Percentiles rank a stretch among this genome's conserved stretches.
phyloP scores from a whole-genome alignment of 2,329 filamentous ascomycete species.

The Fusarium sp. region DNA sequence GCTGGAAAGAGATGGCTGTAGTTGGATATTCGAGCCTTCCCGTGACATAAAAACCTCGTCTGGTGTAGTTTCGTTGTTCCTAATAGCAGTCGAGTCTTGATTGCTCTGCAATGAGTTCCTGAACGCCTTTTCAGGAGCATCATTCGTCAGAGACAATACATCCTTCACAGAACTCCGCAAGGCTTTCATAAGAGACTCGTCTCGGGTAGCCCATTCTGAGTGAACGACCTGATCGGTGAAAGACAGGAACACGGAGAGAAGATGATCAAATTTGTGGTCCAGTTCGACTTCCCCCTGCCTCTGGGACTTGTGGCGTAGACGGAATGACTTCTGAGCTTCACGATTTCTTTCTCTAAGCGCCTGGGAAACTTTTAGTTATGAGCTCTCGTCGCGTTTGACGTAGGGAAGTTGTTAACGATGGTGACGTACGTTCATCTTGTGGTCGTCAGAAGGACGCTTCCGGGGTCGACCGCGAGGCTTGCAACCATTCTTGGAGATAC shows the following conservation, averaged over 20 bases:
- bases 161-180: neutral
- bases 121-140: neutral
- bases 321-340: neutral
- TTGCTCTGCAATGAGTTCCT: neutral
- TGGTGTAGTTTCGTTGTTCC: neutral
- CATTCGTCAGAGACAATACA: neutral
- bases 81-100: fast-evolving
- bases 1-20: neutral
- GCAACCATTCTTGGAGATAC: neutral
- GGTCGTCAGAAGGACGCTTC: neutral
- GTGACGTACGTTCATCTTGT: neutral
- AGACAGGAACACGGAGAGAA: neutral
- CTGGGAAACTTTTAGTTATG: neutral
- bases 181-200: neutral
- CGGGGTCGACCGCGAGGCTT: neutral
- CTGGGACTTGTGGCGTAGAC: neutral
- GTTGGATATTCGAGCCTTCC: neutral
- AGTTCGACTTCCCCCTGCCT: neutral
- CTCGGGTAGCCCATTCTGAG: neutral
- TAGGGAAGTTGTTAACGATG: neutral
- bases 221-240: neutral
- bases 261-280: neutral
- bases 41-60: neutral
- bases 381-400: neutral
- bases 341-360: neutral